Conservation (phyloP, 2,329 filamentous ascomycete species). For the Xylogone sp. region DNA sequence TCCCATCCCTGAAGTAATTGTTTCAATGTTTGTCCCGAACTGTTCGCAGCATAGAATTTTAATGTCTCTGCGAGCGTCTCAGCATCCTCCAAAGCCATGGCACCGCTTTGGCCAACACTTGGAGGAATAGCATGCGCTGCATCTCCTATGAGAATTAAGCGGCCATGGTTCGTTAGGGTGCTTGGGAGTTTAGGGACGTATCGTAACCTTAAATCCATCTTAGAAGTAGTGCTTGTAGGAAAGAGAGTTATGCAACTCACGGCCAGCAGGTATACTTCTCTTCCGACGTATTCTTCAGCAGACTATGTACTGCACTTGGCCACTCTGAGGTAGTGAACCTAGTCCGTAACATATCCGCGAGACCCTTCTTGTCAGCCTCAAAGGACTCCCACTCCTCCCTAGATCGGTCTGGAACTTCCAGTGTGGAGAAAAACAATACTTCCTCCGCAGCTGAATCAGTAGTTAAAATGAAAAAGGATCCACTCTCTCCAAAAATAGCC, state of each 20-base stretch:
- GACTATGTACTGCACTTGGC: neutral
- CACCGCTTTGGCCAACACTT: constrained; percentile 31
- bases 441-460: neutral
- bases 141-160: constrained; percentile 41
- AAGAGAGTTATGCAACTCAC: neutral
- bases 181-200: neutral
- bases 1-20: neutral
- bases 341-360: neutral
- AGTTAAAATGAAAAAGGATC: neutral
- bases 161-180: constrained; percentile 5
- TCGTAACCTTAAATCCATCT: neutral
- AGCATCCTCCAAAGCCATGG: constrained; percentile 42
- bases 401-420: neutral
- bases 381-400: neutral
- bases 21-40: neutral
- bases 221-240: neutral
- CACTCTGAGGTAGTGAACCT: neutral
- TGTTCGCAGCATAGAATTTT: neutral
- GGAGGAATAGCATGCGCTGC: constrained; percentile 44
- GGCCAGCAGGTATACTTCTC: neutral
- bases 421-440: neutral
- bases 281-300: neutral
- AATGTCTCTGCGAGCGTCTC: neutral
- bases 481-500: neutral
- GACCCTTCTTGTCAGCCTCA: neutral